phyloP scores from a whole-genome alignment of 2,329 filamentous ascomycete genomes.

The Microcyclosporella mali region DNA sequence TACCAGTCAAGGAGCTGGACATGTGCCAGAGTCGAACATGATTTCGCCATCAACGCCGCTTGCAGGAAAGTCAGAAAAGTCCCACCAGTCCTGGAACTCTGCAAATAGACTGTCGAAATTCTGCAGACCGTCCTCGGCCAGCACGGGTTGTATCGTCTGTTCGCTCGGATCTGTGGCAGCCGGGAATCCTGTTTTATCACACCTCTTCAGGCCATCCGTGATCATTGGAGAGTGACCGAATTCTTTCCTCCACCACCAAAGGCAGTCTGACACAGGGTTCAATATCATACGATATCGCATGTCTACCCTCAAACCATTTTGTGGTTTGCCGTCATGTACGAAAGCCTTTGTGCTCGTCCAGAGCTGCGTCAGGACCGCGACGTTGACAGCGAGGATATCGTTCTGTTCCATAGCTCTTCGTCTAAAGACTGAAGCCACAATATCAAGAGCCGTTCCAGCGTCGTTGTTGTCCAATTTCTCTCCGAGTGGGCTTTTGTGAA shows the following conservation, averaged over 20 bases:
- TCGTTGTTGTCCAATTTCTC: slow-evolving; percentile 1
- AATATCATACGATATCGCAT: slow-evolving; percentile 6
- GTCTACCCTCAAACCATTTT: slow-evolving; percentile 5
- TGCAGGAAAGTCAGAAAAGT: background rate
- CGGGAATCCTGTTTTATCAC: too few relatives aligned
- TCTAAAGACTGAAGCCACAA: slow-evolving; percentile 1
- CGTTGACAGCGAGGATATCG: slow-evolving; percentile 1
- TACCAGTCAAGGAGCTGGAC: too few relatives aligned
- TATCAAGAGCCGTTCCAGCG: slow-evolving; percentile 3
- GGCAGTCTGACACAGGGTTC: slow-evolving; percentile 6
- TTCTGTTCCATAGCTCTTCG: background rate
- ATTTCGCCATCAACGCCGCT: background rate
- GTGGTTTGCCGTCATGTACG: slow-evolving; percentile 2
- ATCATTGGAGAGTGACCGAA: background rate
- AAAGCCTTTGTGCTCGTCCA: slow-evolving; percentile 9
- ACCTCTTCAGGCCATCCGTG: too few relatives aligned
- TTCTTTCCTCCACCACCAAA: slow-evolving; percentile 10
- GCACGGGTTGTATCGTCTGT: too few relatives aligned
- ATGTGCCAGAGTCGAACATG: too few relatives aligned
- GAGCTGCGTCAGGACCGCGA: slow-evolving; percentile 1
- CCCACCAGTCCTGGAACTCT: slow-evolving; percentile 4
- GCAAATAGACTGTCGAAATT: slow-evolving; percentile 1
- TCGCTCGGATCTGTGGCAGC: too few relatives aligned
- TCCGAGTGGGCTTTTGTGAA: slow-evolving; percentile 4
- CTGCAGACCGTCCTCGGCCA: background rate